A percentile compares a stretch with the other conserved stretches of the same genome.
Evolutionary conservation across 2,329 filamentous ascomycete genomes (phyloP).

Genomic region (Xylariaceae sp.): DNA sequence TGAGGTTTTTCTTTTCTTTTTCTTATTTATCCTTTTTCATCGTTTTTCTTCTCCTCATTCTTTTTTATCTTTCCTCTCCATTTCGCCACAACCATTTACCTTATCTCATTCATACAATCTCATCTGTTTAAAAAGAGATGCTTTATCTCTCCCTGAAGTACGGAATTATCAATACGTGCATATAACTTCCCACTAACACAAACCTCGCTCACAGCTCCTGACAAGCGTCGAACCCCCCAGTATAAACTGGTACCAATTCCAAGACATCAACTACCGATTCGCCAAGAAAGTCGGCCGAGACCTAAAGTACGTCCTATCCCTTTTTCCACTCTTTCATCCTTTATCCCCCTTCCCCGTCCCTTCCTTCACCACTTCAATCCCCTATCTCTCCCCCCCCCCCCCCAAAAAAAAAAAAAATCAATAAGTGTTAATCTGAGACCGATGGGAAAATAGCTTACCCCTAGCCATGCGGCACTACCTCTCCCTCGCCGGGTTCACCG

Average conservation of each 20-base stretch:
- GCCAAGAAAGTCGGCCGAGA: conserved; percentile 14
- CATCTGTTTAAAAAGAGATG: not conserved
- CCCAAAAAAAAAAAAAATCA: not conserved
- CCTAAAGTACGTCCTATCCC: conserved; percentile 9
- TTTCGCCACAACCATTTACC: no score
- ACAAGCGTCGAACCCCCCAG: conserved; percentile 11
- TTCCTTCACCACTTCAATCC: no score
- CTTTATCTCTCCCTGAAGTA: not conserved
- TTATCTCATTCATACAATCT: no score
- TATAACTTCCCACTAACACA: not conserved
- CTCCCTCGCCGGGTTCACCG: conserved; percentile 11
- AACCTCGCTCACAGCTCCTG: conserved; percentile 8
- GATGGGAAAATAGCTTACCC: conserved; percentile 8
- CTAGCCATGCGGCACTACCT: conserved; percentile 14
- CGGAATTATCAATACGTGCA: not conserved
- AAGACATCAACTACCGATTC: conserved; percentile 13
- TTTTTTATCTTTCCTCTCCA: no score
- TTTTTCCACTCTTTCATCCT: not conserved
- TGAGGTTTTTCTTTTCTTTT: not conserved
- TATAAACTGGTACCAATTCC: conserved; percentile 11
- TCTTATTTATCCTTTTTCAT: no score
- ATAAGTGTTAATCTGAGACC: not conserved
- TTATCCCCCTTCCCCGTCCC: not conserved
- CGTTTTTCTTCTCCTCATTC: no score
- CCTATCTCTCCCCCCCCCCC: not conserved